phyloP scores from a whole-genome alignment of 805 yeast genomes.

The Zygotorulaspora danielsina region DNA sequence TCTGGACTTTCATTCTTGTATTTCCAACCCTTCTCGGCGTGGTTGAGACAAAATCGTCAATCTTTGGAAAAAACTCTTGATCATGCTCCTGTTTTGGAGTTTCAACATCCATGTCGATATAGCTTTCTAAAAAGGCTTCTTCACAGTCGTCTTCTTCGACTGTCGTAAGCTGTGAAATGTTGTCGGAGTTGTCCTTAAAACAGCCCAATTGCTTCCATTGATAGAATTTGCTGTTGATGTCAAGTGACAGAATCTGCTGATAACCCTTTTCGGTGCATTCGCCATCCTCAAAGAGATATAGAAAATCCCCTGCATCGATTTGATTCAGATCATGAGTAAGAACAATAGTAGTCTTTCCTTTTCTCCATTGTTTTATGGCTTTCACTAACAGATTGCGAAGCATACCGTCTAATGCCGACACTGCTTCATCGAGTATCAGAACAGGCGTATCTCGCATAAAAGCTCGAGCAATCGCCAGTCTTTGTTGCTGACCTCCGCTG shows the following conservation, averaged over 20 bases:
- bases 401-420: slow-evolving; percentile 69
- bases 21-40: not conserved
- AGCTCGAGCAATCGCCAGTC: slow-evolving; percentile 83
- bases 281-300: slow-evolving; percentile 61
- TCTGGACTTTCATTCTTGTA: slow-evolving; percentile 1
- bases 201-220: slow-evolving; percentile 12
- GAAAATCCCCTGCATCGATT: slow-evolving; percentile 52
- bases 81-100: slow-evolving; percentile 7
- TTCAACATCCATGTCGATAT: slow-evolving; percentile 10
- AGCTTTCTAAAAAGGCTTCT: slow-evolving; percentile 11
- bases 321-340: slow-evolving; percentile 73
- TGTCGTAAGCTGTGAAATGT: slow-evolving; percentile 10
- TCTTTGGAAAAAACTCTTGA: slow-evolving; percentile 4
- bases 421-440: slow-evolving; percentile 77
- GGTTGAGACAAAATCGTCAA: slow-evolving; percentile 3
- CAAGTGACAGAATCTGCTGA: slow-evolving; percentile 33
- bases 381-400: slow-evolving; percentile 45
- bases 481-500: slow-evolving; percentile 91
- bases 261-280: slow-evolving; percentile 43
- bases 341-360: slow-evolving; percentile 67
- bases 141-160: slow-evolving; percentile 7
- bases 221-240: slow-evolving; percentile 11
- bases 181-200: slow-evolving; percentile 4
- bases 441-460: slow-evolving; percentile 66
- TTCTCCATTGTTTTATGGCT: slow-evolving; percentile 56